Conservation (phyloP, 1,284 basidiomycete species). For the Cutaneotrichosporon mucoides region DNA sequence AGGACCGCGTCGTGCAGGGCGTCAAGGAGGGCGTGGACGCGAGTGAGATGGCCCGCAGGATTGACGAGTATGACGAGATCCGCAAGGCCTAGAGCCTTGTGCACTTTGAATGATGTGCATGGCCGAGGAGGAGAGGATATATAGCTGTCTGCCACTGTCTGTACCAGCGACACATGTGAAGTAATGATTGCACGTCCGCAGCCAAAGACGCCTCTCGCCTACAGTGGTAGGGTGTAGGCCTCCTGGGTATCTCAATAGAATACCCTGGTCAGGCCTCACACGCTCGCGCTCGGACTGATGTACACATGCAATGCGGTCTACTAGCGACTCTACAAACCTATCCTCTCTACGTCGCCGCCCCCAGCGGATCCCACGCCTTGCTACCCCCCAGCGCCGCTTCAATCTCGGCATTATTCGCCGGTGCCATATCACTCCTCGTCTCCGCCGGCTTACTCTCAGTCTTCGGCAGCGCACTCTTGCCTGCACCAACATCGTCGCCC, state of each 20-base stretch:
- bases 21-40: neutral
- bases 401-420: constrained; percentile 5
- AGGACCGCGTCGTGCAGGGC: neutral
- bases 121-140: too few species aligned
- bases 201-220: too few species aligned
- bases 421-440: neutral
- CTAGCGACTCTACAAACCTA: neutral
- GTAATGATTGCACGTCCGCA: too few species aligned
- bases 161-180: too few species aligned
- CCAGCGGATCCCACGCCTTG: constrained; percentile 46
- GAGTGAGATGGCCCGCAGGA: neutral
- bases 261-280: too few species aligned
- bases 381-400: constrained; percentile 37
- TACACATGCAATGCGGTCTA: too few species aligned
- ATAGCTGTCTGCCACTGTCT: too few species aligned
- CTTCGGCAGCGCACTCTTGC: neutral
- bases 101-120: too few species aligned
- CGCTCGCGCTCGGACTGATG: too few species aligned
- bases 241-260: too few species aligned
- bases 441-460: neutral
- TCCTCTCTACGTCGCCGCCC: constrained; percentile 25
- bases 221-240: too few species aligned
- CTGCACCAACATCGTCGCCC: neutral
- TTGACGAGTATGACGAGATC: constrained; percentile 7
- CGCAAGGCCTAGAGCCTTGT: neutral